These are phyloP conservation scores for Podospora sp. DNA, from an alignment of 495 filamentous ascomycete genomes.

Conservation along the genomic window DNA sequence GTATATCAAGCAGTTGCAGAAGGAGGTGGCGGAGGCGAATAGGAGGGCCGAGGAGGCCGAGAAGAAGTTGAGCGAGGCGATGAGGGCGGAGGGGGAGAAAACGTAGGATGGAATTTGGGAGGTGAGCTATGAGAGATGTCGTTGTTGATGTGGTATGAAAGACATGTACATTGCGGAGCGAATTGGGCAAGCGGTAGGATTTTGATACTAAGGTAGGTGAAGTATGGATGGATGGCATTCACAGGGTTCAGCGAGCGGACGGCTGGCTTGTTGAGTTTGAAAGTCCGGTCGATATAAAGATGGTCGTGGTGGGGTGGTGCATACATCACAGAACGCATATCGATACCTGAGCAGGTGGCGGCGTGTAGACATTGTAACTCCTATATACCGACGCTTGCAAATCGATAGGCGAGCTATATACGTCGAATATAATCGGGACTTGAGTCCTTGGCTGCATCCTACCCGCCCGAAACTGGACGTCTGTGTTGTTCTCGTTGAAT, in stretches of 20 bases:
- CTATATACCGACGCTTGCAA: neutral
- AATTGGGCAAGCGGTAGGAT: too few species aligned
- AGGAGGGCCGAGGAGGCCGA: slow-evolving; percentile 63
- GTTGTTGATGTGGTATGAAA: neutral
- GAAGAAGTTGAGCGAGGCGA: slow-evolving; percentile 24
- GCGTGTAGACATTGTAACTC: neutral
- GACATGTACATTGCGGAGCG: too few species aligned
- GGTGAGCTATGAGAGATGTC: neutral
- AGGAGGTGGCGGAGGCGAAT: slow-evolving; percentile 69
- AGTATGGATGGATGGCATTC: too few species aligned
- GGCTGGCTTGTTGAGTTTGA: neutral
- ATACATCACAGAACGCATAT: neutral
- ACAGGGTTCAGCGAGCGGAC: neutral
- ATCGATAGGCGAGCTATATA: neutral
- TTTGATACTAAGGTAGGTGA: too few species aligned
- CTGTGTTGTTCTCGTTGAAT: neutral
- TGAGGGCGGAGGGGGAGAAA: neutral
- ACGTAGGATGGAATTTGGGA: neutral
- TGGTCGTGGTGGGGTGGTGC: neutral
- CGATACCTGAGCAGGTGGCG: neutral
- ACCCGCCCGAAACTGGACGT: neutral
- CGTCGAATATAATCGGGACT: too few species aligned
- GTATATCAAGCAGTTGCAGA: slow-evolving; percentile 85
- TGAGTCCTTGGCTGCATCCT: too few species aligned
- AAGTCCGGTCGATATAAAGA: neutral